A percentile compares a stretch with the other conserved stretches of the same genome.
Conservation (phyloP, 1,139 yeast genomes). For the Blastobotrys malaysiensis region DNA sequence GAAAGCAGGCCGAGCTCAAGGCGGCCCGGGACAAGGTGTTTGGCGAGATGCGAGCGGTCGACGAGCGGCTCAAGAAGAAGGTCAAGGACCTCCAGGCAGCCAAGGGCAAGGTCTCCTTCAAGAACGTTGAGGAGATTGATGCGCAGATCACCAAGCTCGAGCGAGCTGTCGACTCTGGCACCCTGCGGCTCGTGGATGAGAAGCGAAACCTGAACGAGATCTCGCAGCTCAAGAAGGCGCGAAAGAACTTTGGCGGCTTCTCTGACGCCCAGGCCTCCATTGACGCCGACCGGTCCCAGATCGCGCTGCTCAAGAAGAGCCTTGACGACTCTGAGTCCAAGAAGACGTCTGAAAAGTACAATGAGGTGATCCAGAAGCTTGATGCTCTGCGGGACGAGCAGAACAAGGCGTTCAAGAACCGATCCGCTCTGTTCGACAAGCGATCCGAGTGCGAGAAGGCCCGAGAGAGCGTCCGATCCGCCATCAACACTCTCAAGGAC, state of each 20-base stretch:
- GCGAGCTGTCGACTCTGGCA: constrained; percentile 70
- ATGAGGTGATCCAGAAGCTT: constrained; percentile 54
- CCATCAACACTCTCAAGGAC: constrained; percentile 50
- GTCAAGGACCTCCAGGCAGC: constrained; percentile 67
- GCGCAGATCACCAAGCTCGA: constrained; percentile 66
- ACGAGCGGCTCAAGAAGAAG: constrained; percentile 68
- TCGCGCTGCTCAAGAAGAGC: constrained; percentile 67
- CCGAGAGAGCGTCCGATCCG: constrained; percentile 60
- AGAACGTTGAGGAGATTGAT: constrained; percentile 74
- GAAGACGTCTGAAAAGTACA: constrained; percentile 48
- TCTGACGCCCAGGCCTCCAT: constrained; percentile 73
- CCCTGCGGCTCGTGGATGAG: constrained; percentile 86
- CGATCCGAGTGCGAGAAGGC: constrained; percentile 64
- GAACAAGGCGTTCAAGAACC: constrained; percentile 62
- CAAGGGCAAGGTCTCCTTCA: constrained; percentile 64
- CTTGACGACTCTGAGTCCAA: constrained; percentile 59
- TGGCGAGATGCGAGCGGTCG: constrained; percentile 70
- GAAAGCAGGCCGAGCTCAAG: constrained; percentile 67
- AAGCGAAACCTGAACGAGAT: constrained; percentile 81
- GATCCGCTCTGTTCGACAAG: constrained; percentile 56
- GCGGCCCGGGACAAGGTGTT: constrained; percentile 60
- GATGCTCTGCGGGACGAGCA: constrained; percentile 55
- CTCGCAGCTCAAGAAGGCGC: constrained; percentile 72
- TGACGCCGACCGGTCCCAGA: constrained; percentile 74
- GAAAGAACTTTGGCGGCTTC: constrained; percentile 70